Evolutionary conservation across 495 filamentous ascomycete species (phyloP), one percentile per base, ranked within the genome.

Genomic region (Oleoguttula mirabilis): DNA sequence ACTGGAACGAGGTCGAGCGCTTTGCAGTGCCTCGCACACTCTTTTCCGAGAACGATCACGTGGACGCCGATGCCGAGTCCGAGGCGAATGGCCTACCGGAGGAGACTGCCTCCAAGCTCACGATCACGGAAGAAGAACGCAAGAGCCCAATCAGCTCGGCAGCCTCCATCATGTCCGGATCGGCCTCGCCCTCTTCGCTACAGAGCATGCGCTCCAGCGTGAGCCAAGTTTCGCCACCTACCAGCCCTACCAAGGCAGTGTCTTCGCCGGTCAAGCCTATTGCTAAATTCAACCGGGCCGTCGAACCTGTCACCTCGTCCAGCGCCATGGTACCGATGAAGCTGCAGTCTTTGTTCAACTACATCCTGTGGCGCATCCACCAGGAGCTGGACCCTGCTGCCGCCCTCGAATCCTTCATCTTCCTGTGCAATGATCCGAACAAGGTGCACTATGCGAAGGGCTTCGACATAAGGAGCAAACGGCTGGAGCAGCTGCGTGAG

Each of bases 1-100:
- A 55, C 32, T 82, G 77, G 77, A 61, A 62, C 15, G 73, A 80
- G 38, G 76, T 76, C 7, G 76, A 78, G 60, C 65, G 71, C 49
- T 77, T 69, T 53, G 66, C 77, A 21, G 51, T 63, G 30, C 58
- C 67, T 2, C 44, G 60, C 23, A 63, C 51, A 8, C 59, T 60
- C 20, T 60, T 60, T 36, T 62, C 51, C 25, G 55, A 50, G 39
- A 39, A 27, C 34, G 59, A 45, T 38, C 40, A 47, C 12, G 8
- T 55, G 45, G 50, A 59, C 21, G 41, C 55, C 39, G 67, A 71
- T 41, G 66, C 68, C 32, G 69, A 71, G 32, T 66, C 66, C 41
- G 62, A 68, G n/a, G 55, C 54, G 20, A 48, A 67, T 28, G 62
- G 68, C 47, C 50, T 72, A 43, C 67, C 66, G 17, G 69, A 70